Evolutionary conservation across 1,139 yeast species (phyloP).

Genomic region (Debaryomyces sp.): DNA sequence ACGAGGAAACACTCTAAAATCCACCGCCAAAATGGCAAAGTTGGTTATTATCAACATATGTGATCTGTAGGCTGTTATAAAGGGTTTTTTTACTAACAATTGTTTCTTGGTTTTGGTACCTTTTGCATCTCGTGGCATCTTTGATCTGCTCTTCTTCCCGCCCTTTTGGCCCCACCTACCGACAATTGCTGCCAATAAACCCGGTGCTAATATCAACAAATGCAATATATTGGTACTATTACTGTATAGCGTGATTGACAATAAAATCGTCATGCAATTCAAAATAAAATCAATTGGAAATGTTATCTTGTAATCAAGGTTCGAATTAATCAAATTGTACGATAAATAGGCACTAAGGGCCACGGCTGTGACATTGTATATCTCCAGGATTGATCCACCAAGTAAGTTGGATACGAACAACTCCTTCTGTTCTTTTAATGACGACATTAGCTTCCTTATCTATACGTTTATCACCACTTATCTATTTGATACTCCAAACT

Average conservation of each 20-base stretch:
- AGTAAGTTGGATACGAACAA: slow-evolving; percentile 78
- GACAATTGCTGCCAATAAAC: slow-evolving; percentile 8
- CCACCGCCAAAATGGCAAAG: slow-evolving; percentile 90
- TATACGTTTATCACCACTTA: background rate
- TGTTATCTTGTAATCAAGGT: slow-evolving; percentile 26
- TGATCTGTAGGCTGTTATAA: slow-evolving; percentile 80
- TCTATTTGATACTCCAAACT: background rate
- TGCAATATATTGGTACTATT: slow-evolving; percentile 47
- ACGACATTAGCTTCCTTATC: slow-evolving; percentile 12
- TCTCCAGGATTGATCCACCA: slow-evolving; percentile 79
- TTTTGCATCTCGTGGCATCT: slow-evolving; percentile 11
- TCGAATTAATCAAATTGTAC: slow-evolving; percentile 51
- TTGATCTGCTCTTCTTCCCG: slow-evolving; percentile 6
- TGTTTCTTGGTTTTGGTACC: slow-evolving; percentile 19
- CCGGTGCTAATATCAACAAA: slow-evolving; percentile 44
- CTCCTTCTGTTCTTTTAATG: slow-evolving; percentile 73
- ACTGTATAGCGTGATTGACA: slow-evolving; percentile 72
- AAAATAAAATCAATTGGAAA: slow-evolving; percentile 59
- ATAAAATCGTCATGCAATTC: slow-evolving; percentile 65
- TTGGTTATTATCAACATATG: slow-evolving; percentile 88
- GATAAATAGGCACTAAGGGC: slow-evolving; percentile 63
- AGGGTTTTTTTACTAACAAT: slow-evolving; percentile 61
- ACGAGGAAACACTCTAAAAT: slow-evolving; percentile 84
- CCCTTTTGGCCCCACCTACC: slow-evolving; percentile 2
- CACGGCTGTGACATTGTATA: slow-evolving; percentile 70